Conservation (phyloP, 2,329 filamentous ascomycete genomes). For the Verticillium zaregamsianum region DNA sequence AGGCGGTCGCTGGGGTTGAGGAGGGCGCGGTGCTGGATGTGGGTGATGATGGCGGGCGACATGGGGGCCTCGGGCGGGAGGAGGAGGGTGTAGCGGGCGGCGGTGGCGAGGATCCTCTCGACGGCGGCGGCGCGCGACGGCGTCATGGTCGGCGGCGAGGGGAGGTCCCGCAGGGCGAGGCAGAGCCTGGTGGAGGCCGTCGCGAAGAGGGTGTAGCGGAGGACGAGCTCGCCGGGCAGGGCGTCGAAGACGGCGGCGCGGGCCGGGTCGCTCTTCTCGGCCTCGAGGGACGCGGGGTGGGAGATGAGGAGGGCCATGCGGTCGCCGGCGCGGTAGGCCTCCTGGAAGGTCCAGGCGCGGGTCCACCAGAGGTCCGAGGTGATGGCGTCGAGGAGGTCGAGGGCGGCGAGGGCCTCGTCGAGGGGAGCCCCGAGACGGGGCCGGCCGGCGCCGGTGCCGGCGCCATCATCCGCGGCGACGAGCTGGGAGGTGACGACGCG, state of each 20-base stretch:
- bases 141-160: neutral
- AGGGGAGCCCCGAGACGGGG: too few relatives aligned
- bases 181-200: neutral
- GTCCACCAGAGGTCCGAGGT: neutral
- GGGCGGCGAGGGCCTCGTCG: neutral
- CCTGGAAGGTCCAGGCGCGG: constrained; percentile 1
- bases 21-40: neutral
- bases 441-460: too few relatives aligned
- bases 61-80: neutral
- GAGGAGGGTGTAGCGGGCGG: neutral
- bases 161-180: neutral
- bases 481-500: too few relatives aligned
- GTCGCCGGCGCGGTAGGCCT: neutral
- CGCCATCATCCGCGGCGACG: too few relatives aligned
- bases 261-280: neutral
- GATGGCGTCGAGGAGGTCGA: neutral
- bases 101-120: neutral
- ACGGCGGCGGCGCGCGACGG: too few relatives aligned
- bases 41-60: neutral
- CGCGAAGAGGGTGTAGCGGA: neutral
- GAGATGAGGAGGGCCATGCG: neutral
- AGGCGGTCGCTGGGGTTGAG: neutral
- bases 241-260: neutral
- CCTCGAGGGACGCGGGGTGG: neutral
- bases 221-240: neutral